Percentiles rank a stretch among this genome's conserved stretches.
Conservation (phyloP, 2,329 filamentous ascomycete genomes). For the Thielaviopsis musarum region DNA sequence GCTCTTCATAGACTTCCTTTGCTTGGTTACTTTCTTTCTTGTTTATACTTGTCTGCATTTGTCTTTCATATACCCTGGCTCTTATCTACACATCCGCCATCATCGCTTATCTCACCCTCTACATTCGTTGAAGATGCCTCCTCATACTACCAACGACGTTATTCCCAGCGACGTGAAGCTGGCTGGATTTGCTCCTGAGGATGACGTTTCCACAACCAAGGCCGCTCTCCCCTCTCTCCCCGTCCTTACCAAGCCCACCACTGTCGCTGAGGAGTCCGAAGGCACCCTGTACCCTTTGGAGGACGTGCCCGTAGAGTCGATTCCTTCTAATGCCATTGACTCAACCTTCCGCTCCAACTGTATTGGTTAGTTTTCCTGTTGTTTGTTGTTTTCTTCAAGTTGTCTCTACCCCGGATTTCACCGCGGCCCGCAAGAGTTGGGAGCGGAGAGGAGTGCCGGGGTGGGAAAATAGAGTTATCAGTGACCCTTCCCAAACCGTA, state of each 20-base stretch:
- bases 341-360: slow-evolving; percentile 42
- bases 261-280: slow-evolving; percentile 7
- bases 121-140: neutral
- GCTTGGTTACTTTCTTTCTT: neutral
- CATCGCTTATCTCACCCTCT: neutral
- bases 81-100: no score
- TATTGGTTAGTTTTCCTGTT: slow-evolving; percentile 30
- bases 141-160: neutral
- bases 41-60: neutral
- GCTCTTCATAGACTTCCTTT: neutral
- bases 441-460: neutral
- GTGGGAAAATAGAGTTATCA: neutral
- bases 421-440: neutral
- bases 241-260: slow-evolving; percentile 8
- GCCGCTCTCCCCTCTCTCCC: neutral
- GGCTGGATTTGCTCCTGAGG: slow-evolving; percentile 23
- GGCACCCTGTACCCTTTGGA: slow-evolving; percentile 37
- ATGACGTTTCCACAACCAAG: slow-evolving; percentile 16
- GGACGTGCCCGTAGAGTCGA: slow-evolving; percentile 29
- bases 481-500: neutral
- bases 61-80: neutral
- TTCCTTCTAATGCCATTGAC: slow-evolving; percentile 40
- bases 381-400: neutral
- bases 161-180: neutral
- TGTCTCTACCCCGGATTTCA: slow-evolving; percentile 2